Evolutionary conservation across 371 early-diverging fungal species (phyloP), one percentile per base, ranked within the genome.

Genomic region (Coelomomyces lativittatus): DNA sequence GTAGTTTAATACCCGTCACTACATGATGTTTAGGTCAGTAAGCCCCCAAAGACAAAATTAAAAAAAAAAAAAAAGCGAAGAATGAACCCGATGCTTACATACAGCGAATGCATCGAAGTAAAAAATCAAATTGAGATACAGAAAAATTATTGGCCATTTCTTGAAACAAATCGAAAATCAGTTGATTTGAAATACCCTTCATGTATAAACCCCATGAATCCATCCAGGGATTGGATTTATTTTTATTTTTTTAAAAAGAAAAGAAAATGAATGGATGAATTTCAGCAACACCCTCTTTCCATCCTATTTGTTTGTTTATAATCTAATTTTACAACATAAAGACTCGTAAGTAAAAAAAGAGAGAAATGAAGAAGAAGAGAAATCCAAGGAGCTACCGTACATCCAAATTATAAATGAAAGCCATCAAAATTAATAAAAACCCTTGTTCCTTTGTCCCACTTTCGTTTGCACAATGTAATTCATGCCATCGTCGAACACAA

Each of bases 321-420:
- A 39, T n/a, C 17, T 17, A 4, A 15, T n/a, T 28, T n/a, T 6
- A 12, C n/a, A 39, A 7, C 2, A 7, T 15, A 6, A 26, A 12
- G n/a, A 39, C 17, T 4, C 26, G 12, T 15, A 27, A 26, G 40
- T 39, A 39, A n/a, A 39, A 15, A 28, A 39, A 14, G 15, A 31
- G 28, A 14, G 27, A 39, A 26, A n/a, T 14, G 2, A 39, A 14
- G 7, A 39, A 14, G 15, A 2, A 17, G 0, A 6, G 6, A 35
- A 21, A 6, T 35, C 0, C 36, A 6, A 6, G 21, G 21, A 6
- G 36, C 2, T 17, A 21, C 36, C 36, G 36, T 35, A 35, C 36
- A 21, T 21, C 19, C 29, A 51, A 52, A 41, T 51, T 48, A 24
- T 51, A 51, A 33, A 51, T 17, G n/a, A 30, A 50, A 0, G 47